Evolutionary conservation across 2,329 filamentous ascomycete species (phyloP), one percentile per base, ranked within the genome.

Genomic region (Pleoardoris graminearum): DNA sequence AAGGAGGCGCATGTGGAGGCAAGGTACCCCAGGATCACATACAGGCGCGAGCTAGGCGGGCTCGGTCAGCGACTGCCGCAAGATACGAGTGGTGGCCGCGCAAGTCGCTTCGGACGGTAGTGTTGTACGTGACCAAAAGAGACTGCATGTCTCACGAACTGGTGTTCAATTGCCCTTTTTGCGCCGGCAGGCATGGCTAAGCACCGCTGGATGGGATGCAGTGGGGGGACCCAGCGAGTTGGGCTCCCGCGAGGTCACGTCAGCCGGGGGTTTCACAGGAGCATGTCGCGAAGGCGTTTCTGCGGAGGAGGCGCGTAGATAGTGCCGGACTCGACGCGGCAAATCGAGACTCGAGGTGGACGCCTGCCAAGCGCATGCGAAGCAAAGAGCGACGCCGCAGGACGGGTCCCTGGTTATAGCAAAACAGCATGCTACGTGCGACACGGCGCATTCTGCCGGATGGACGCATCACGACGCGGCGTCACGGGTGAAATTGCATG

Each of bases 331-430:
- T 65, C 49, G 58, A 63, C 60, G 61, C 61, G 65, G 67, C 68
- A 67, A 70, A 70, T 68, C 45, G 59, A 57, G 62, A 57, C 54
- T 57, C 67, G 62, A 55, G 63, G 59, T 64, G 59, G 54, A 58
- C 59, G 60, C 58, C 60, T 53, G 57, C 55, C 59, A 59, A 62
- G 61, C 57, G 54, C 58, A 57, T 52, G 59, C 55, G 53, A 58
- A 54, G 22, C 44, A 23, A 37, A 42, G 36, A 57, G 55, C 27
- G 39, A 41, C 46, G 48, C 36, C 59, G 53, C 55, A 58, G 55
- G 51, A 63, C 52, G 50, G 41, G 44, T 48, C 42, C 30, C 17
- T 48, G 36, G 58, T 57, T 50, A 55, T 53, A 38, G 46, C 27
- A 38, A 53, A 46, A 30, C 23, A 39, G 23, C 51, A 50, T 53